phyloP scores from a whole-genome alignment of 2,329 filamentous ascomycete species.

The Monilinia fructigena region DNA sequence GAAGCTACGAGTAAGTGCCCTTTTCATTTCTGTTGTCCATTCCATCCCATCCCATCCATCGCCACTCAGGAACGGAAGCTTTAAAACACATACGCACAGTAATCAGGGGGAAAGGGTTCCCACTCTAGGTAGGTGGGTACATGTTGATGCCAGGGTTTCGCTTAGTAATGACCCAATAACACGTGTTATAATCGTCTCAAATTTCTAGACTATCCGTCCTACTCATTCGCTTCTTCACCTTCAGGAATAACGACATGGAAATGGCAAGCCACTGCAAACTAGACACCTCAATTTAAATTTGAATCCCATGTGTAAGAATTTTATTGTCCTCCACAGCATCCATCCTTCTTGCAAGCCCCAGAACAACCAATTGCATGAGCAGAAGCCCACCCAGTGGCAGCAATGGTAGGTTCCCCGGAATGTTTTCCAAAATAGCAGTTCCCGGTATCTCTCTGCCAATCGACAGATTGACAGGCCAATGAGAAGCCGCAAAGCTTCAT shows the following conservation, averaged over 20 bases:
- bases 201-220: background rate
- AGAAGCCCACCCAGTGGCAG: conserved; percentile 18
- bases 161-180: background rate
- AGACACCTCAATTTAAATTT: background rate
- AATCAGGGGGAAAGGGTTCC: too few relatives aligned
- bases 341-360: conserved; percentile 17
- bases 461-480: conserved; percentile 7
- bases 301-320: background rate
- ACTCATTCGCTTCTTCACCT: background rate
- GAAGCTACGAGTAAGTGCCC: too few relatives aligned
- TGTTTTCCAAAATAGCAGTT: conserved; percentile 13
- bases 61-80: too few relatives aligned
- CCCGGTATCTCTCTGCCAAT: conserved; percentile 4
- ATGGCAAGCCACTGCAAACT: background rate
- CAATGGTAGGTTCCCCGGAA: background rate
- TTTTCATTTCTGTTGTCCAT: too few relatives aligned
- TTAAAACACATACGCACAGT: too few relatives aligned
- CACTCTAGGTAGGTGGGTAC: too few relatives aligned
- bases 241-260: background rate
- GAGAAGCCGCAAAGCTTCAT: conserved; percentile 8
- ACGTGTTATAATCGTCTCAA: background rate
- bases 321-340: background rate
- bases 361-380: conserved; percentile 13
- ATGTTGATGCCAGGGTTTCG: background rate
- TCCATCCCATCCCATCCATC: too few relatives aligned